phyloP scores from a whole-genome alignment of 208 protist genomes.

The Trichomonas gallinae region DNA sequence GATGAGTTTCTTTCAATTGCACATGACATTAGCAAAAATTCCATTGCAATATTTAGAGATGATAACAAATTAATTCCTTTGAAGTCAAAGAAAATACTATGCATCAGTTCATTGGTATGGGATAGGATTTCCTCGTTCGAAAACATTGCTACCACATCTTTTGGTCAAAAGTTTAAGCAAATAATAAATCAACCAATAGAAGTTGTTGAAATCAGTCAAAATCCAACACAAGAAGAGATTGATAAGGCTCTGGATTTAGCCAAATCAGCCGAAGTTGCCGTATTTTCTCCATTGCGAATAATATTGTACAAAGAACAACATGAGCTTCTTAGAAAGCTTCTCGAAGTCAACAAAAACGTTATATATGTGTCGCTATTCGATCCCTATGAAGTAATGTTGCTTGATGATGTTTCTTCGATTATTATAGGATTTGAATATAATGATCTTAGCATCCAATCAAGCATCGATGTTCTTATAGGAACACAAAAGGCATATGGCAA shows the following conservation, averaged over 20 bases:
- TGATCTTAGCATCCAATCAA: not conserved
- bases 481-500: too few species aligned
- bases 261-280: not conserved
- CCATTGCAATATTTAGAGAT: not conserved
- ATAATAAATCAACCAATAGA: not conserved
- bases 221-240: not conserved
- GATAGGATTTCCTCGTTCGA: not conserved
- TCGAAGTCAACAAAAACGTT: not conserved
- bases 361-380: not conserved
- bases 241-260: not conserved
- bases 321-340: not conserved
- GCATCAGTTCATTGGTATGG: not conserved
- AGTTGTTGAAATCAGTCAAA: not conserved
- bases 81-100: not conserved
- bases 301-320: not conserved
- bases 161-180: not conserved
- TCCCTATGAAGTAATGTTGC: not conserved
- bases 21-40: not conserved
- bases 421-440: not conserved
- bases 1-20: not conserved
- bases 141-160: not conserved
- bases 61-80: not conserved
- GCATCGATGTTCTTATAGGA: not conserved
- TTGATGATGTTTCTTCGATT: not conserved
- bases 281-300: not conserved